Base-by-base conservation (phyloP, 2,329 filamentous ascomycete species). In the Microascus cirrosus region DNA sequence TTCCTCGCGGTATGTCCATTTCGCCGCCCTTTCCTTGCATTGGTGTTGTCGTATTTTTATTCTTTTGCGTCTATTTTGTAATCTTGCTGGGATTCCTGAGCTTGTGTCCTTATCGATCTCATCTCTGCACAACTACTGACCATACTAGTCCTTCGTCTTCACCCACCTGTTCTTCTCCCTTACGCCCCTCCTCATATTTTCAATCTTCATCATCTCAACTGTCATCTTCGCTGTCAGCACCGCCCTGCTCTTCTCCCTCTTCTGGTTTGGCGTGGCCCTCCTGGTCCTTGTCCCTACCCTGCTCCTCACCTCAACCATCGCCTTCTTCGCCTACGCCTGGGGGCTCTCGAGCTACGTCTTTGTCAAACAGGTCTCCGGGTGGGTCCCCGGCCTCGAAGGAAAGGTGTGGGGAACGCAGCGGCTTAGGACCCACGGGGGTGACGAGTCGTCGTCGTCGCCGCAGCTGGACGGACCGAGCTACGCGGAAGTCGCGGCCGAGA, bases 201-300 rank as follows among this genome's bases (percentile, higher is more conserved):
- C 79, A 58, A 73, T 80, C 63, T 90, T 92, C 74, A 76, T 79
- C 58, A 63, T 85, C 48, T 82, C 81, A 45, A 80, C 85, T 60
- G 70, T 85, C 61, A 69, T 84, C 61, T 79, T 90, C 67, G 80
- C 85, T 18, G 67, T 88, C 48, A 71, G 84, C 50, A 77, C 78
- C 34, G 85, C 84, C 13, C 65, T 89, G 45, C 65, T 84, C 58
- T 89, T 89, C 73, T 80, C 81, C 1, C 76, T 87, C 54, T 84
- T 87, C 73, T 86, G 83, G 75, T 78, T 84, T 57, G 82, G 84
- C 55, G 69, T 89, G 52, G 86, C 85, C 2, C 73, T 88, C 12
- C 67, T 89, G 54, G 67, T 92, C 48, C 77, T 94, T 18, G 71
- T 89, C 0, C 88, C 88, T 1, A 80, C 83, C 0, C 72, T 93